These are phyloP conservation scores for Fusarium sambucinum DNA, from an alignment of 2,329 filamentous ascomycete species.

Conservation along the genomic window DNA sequence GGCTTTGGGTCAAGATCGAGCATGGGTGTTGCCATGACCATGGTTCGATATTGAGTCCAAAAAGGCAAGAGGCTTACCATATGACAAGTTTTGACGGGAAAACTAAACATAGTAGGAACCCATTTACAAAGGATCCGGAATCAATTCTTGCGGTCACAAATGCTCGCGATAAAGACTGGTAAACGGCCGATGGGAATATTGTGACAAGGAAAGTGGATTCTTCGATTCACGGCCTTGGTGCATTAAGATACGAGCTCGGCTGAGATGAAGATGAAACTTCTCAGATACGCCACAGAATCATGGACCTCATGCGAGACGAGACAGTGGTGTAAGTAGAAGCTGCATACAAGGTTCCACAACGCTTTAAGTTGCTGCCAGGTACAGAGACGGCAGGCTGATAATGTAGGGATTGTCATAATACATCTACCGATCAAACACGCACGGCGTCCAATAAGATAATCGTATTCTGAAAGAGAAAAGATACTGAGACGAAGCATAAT, in stretches of 20 bases:
- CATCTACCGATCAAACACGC: slow-evolving; percentile 29
- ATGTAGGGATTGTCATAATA: slow-evolving; percentile 6
- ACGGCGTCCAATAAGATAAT: slow-evolving; percentile 24
- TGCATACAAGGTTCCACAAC: slow-evolving; percentile 18
- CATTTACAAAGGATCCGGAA: slow-evolving; percentile 11
- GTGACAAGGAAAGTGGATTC: slow-evolving; percentile 20
- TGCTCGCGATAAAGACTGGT: slow-evolving; percentile 4
- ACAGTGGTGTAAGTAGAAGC: slow-evolving; percentile 29
- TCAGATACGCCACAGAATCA: slow-evolving; percentile 30
- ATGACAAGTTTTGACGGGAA: slow-evolving; percentile 12
- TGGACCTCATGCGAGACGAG: slow-evolving; percentile 34
- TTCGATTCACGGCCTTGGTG: slow-evolving; percentile 29
- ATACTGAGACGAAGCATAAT: slow-evolving; percentile 39
- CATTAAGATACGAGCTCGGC: slow-evolving; percentile 30
- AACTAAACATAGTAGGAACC: background rate
- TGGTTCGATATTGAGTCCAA: slow-evolving; percentile 41
- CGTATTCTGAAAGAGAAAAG: slow-evolving; percentile 1
- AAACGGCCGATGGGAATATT: slow-evolving; percentile 12
- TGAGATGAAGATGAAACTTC: slow-evolving; percentile 43
- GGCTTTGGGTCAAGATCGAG: slow-evolving; percentile 30
- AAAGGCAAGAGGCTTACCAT: slow-evolving; percentile 14
- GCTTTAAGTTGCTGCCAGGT: slow-evolving; percentile 17
- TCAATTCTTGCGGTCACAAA: slow-evolving; percentile 3
- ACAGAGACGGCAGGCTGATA: slow-evolving; percentile 2
- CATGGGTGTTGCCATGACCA: slow-evolving; percentile 35